Evolutionary conservation across 2,329 filamentous ascomycete genomes (phyloP).

Genomic region (Pseudogymnoascus sp.): DNA sequence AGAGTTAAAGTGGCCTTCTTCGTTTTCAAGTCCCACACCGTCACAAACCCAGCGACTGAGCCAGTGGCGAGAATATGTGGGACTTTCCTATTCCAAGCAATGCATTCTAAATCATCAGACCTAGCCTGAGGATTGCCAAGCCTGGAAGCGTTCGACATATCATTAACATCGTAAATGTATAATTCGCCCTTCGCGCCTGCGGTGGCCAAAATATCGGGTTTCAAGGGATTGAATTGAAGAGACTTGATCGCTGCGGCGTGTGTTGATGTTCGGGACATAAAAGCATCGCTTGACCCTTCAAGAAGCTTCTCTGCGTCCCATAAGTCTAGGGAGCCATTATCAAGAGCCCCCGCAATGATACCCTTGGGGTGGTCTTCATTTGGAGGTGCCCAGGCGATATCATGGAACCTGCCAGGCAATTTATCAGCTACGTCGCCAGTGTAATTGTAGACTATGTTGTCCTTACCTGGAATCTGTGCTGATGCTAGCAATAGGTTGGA

Average conservation of each 20-base stretch:
- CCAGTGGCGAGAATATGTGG: conserved; percentile 93
- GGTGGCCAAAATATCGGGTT: conserved; percentile 84
- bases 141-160: conserved; percentile 79
- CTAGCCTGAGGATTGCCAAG: conserved; percentile 82
- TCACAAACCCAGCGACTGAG: conserved; percentile 87
- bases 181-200: conserved; percentile 93
- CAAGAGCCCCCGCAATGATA: conserved; percentile 89
- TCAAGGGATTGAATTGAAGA: conserved; percentile 91
- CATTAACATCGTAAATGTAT: conserved; percentile 90
- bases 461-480: conserved; percentile 79
- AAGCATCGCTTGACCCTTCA: conserved; percentile 56
- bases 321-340: conserved; percentile 86
- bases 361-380: conserved; percentile 72
- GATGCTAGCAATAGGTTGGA: conserved; percentile 77
- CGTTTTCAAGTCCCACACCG: conserved; percentile 96
- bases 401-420: conserved; percentile 69
- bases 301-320: conserved; percentile 78
- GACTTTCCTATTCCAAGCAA: conserved; percentile 98
- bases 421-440: conserved; percentile 21
- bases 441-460: background rate
- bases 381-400: conserved; percentile 87
- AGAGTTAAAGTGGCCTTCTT: conserved; percentile 96
- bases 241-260: conserved; percentile 91
- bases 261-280: conserved; percentile 79
- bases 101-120: conserved; percentile 88